These are phyloP conservation scores for Glycine soja DNA, from an alignment of 306 rosid species.

Conservation along the genomic window DNA sequence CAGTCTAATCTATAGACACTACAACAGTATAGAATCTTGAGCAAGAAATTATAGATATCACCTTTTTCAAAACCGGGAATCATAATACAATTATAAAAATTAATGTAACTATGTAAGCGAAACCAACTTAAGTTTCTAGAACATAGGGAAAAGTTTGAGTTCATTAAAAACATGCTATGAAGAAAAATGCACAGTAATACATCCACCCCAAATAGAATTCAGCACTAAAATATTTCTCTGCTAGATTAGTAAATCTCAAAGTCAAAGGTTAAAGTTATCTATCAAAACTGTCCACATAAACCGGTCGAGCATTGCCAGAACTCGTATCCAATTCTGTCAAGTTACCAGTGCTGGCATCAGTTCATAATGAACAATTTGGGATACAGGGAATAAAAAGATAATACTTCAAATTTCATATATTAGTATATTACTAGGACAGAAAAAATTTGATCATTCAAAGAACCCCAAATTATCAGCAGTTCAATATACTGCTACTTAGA, in stretches of 20 bases:
- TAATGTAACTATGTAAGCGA: not conserved
- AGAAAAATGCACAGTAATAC: conserved; percentile 1
- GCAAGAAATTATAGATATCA: conserved; percentile 16
- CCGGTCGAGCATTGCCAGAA: conserved; percentile 1
- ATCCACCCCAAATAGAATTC: conserved; percentile 26
- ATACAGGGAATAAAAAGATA: not conserved
- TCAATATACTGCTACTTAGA: conserved; percentile 11
- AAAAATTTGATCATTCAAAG: conserved; percentile 19
- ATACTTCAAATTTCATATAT: conserved; percentile 31
- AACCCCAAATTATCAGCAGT: conserved; percentile 25
- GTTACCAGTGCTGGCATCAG: conserved; percentile 4
- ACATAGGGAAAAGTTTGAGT: not conserved
- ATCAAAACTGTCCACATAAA: conserved; percentile 26
- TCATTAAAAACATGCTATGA: conserved; percentile 10
- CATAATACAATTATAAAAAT: not conserved
- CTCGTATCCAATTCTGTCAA: conserved; percentile 4
- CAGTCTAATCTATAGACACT: conserved; percentile 27
- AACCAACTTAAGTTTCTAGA: not conserved
- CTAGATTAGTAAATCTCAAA: conserved; percentile 32
- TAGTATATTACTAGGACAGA: not conserved
- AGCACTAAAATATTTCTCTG: conserved; percentile 26
- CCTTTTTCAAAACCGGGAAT: conserved; percentile 13
- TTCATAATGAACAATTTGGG: conserved; percentile 28
- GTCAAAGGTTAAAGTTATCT: conserved; percentile 31
- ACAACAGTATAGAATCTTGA: not conserved